phyloP scores from a whole-genome alignment of 305 asterid genomes.

The Fraxinus paxiana region DNA sequence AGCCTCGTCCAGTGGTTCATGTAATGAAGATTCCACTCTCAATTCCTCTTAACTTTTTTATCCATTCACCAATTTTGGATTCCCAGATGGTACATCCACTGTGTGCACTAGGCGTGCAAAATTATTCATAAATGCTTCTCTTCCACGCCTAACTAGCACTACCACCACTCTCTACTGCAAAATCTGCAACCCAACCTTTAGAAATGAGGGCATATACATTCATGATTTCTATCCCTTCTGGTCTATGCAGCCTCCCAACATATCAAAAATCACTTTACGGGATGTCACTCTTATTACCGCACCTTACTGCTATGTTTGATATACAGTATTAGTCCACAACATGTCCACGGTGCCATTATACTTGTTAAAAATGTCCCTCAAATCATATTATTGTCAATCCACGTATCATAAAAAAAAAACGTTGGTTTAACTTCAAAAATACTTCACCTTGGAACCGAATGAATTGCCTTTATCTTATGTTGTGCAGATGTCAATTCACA shows the following conservation, averaged over 20 bases:
- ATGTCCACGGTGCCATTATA: background rate
- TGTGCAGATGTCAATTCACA: background rate
- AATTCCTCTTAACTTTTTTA: background rate
- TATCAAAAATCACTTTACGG: background rate
- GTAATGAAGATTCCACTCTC: background rate
- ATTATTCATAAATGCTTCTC: background rate
- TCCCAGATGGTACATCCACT: background rate
- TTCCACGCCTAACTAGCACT: background rate
- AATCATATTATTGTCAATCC: background rate
- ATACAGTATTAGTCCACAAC: background rate
- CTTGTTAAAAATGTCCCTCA: background rate
- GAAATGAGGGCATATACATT: background rate
- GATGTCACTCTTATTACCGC: background rate
- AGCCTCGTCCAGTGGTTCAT: background rate
- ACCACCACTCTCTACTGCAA: background rate
- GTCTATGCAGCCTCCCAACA: background rate
- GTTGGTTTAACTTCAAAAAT: background rate
- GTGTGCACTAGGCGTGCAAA: background rate
- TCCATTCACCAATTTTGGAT: background rate
- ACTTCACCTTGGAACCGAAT: background rate
- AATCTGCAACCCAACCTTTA: background rate
- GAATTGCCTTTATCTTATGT: background rate
- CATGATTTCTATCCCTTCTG: background rate
- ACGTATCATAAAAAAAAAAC: background rate
- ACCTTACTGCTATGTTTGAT: background rate